Evolutionary conservation across 805 yeast genomes (phyloP), one percentile per base, ranked within the genome.

Genomic region (Metschnikowia borealis): DNA sequence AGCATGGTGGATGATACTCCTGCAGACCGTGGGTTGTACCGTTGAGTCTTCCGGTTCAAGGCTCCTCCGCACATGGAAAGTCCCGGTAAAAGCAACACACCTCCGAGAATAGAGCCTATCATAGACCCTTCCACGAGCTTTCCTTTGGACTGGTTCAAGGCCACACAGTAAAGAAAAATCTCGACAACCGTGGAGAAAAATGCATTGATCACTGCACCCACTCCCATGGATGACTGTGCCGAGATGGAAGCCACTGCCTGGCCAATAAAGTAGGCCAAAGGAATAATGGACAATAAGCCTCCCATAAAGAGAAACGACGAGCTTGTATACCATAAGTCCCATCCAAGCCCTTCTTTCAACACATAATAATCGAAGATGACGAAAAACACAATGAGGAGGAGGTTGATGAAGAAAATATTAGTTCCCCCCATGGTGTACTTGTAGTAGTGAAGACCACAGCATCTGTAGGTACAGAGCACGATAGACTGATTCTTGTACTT

Each of bases 231-330:
- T 0, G 97, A 89, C 70, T 94, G 99, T 0, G 99, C 98, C 6
- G 96, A 87, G 52, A 94, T 94, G 2, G 98, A 91, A 0, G 99
- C 99, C n/a, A 94, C 99, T 5, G 98, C 98, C 68, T 92, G 98
- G 3, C 99, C 99, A 59, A 94, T 91, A 69, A 90, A 94, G 64
- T 94, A 92, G 0, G 99, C 98, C 57, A 94, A 74, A 6, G 99
- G 99, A 35, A 94, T 80, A 51, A 94, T 89, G 1, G 97, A 87
- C 44, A 87, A 75, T 51, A 94, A 70, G 65, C 97, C 87, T 15
- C 89, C 69, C 41, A 81, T 73, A 61, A 94, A 94, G 40, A 89
- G 78, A 20, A 83, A 68, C 0, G 83, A 74, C 17, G 90, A 80
- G 60, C 83, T 73, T 1, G 92, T 83, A 48, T 82, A 59, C 60